phyloP scores from a whole-genome alignment of 2,329 filamentous ascomycete species.

The Penicillium sp. region DNA sequence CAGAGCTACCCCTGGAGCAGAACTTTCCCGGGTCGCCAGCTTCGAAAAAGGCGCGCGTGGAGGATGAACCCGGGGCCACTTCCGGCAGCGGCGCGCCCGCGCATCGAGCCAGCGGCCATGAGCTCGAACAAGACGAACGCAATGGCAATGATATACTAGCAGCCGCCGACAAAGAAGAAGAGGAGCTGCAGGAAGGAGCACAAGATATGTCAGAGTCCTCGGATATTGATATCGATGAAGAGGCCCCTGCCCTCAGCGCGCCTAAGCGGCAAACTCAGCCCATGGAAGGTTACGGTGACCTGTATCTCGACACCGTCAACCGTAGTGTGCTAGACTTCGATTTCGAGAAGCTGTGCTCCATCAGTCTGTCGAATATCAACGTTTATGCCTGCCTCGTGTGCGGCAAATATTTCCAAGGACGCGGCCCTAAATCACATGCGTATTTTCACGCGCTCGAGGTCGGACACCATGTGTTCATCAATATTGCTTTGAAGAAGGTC shows the following conservation, averaged over 20 bases:
- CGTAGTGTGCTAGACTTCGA: conserved; percentile 93
- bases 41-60: conserved; percentile 46
- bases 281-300: conserved; percentile 84
- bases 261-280: conserved; percentile 69
- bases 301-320: conserved; percentile 97
- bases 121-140: conserved; percentile 37
- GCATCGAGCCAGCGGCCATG: conserved; percentile 28
- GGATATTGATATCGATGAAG: conserved; percentile 39
- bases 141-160: conserved; percentile 45
- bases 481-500: conserved; percentile 66
- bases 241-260: conserved; percentile 35
- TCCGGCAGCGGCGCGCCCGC: conserved; percentile 27
- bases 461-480: conserved; percentile 96
- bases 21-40: conserved; percentile 39
- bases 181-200: conserved; percentile 36
- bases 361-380: conserved; percentile 96
- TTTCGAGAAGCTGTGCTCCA: conserved; percentile 96
- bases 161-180: conserved; percentile 70
- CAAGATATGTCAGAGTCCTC: conserved; percentile 27
- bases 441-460: conserved; percentile 97
- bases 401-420: conserved; percentile 95
- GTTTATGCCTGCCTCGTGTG: conserved; percentile 97
- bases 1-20: conserved; percentile 44
- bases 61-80: conserved; percentile 31
- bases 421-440: conserved; percentile 89